Base-by-base conservation (phyloP, 2,329 filamentous ascomycete species). In the Phaeosphaeriaceae sp. region DNA sequence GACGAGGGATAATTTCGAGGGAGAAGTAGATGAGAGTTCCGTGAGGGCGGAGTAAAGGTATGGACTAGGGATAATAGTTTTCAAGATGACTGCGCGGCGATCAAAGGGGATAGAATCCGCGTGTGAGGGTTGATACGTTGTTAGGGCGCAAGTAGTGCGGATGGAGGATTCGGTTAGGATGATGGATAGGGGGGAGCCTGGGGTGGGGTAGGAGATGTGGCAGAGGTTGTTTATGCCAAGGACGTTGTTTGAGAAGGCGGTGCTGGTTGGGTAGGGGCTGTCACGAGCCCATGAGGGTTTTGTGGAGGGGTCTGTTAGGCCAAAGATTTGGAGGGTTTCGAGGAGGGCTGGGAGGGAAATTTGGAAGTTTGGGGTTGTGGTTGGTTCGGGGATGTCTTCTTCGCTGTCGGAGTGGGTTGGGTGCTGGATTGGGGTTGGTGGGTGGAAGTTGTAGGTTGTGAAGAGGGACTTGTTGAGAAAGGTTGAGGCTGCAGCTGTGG, bases 251-350 rank as follows among this genome's bases (percentile, higher is more conserved):
- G 85, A 90, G 75, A 97, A 97, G 42, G 90, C 90, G 61, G 89
- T 88, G 76, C 46, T 85, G 79, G 72, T 85, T 81, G 68, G 75
- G 63, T 61, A 76, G 49, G 68, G 75, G 60, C 56, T 76, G 59
- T 67, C 74, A 70, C 54, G 74, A 42, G 60, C 74, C 75, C 66
- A 75, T 61, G 52, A 66, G 48, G 62, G 70, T 58, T 58, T 73
- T 48, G 48, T 65, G 53, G 60, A 63, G 9, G 77, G 75, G 50
- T 79, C 77, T 17, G 75, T 77, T 40, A 92, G 84, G 41, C 91
- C 91, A 66, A 99, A 96, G 41, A 99, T 97, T 67, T 97, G 93
- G 6, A 99, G 81, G 0, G 93, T 96, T 76, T 97, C 94, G 44
- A 99, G 84, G 3, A 99, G 83, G 15, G 93, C 90, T 4, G 87